Conservation (phyloP, 768 basidiomycete species). For the Lentinula aciculospora region DNA sequence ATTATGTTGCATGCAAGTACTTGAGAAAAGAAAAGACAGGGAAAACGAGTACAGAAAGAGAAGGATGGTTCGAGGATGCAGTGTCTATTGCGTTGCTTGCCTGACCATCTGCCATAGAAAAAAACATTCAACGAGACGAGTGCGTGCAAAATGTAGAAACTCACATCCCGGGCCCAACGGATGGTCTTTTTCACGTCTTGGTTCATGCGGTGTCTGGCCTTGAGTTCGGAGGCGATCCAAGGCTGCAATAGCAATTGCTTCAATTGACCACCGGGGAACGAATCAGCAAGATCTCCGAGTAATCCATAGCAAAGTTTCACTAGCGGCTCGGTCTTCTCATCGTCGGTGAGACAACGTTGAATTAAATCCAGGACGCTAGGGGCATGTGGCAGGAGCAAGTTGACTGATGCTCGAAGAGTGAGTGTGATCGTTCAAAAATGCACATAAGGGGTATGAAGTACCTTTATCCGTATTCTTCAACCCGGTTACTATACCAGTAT, state of each 20-base stretch:
- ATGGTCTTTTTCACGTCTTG: constrained; percentile 82
- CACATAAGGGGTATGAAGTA: constrained; percentile 18
- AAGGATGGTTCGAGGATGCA: constrained; percentile 17
- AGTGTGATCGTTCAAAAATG: background rate
- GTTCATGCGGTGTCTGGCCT: constrained; percentile 67
- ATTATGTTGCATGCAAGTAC: constrained; percentile 14
- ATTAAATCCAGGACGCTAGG: constrained; percentile 75
- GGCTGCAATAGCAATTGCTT: constrained; percentile 72
- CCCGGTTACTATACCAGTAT: constrained; percentile 90
- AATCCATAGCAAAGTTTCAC: constrained; percentile 77
- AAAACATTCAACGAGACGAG: background rate
- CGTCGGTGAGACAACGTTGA: constrained; percentile 70
- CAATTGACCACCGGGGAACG: constrained; percentile 76
- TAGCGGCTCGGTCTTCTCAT: constrained; percentile 77
- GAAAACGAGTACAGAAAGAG: constrained; percentile 16
- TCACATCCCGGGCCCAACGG: constrained; percentile 91
- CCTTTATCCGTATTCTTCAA: constrained; percentile 82
- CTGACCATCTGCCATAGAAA: constrained; percentile 60
- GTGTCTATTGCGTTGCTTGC: constrained; percentile 64
- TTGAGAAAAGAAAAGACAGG: constrained; percentile 8
- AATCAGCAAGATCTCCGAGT: constrained; percentile 89
- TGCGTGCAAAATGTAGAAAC: constrained; percentile 14
- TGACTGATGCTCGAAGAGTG: constrained; percentile 22
- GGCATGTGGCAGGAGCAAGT: constrained; percentile 64
- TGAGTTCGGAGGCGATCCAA: constrained; percentile 74